Evolutionary conservation across 1,284 basidiomycete genomes (phyloP).

Genomic region (Singerocomus inundabilis): DNA sequence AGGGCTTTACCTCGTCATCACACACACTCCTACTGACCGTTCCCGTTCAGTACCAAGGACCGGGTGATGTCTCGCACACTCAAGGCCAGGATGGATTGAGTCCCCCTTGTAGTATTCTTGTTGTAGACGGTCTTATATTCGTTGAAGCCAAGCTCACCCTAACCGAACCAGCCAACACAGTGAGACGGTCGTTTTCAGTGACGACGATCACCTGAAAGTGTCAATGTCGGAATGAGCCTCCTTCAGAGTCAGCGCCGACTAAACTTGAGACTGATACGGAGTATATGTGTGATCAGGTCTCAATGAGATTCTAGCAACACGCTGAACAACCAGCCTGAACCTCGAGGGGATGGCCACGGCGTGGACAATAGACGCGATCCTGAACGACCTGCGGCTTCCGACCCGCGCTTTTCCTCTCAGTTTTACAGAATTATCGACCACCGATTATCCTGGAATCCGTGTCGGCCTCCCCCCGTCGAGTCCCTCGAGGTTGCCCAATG

Average conservation of each 20-base stretch:
- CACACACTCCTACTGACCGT: slow-evolving; percentile 14
- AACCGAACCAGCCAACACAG: background rate
- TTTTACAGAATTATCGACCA: slow-evolving; percentile 11
- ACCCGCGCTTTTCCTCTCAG: slow-evolving; percentile 17
- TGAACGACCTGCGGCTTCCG: slow-evolving; percentile 17
- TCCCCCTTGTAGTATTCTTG: slow-evolving; percentile 10
- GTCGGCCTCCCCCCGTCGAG: slow-evolving; percentile 11
- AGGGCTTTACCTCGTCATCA: slow-evolving; percentile 39
- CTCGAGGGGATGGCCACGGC: slow-evolving; percentile 2
- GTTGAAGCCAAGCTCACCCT: background rate
- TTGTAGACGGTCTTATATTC: slow-evolving; percentile 18
- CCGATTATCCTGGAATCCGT: slow-evolving; percentile 10
- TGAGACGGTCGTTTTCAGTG: background rate
- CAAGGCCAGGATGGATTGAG: slow-evolving; percentile 89
- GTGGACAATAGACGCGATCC: slow-evolving; percentile 12
- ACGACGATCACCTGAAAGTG: background rate
- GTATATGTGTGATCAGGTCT: too few relatives aligned
- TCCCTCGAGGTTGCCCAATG: slow-evolving; percentile 29
- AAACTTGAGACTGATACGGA: background rate
- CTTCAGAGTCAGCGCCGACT: background rate
- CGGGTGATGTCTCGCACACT: slow-evolving; percentile 82
- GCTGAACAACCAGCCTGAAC: background rate
- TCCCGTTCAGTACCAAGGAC: slow-evolving; percentile 71
- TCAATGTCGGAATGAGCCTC: background rate
- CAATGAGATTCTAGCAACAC: background rate